A percentile compares a stretch with the other conserved stretches of the same genome.
These are phyloP conservation scores for Fragaria iinumae DNA, from an alignment of 306 rosid genomes.

Conservation along the genomic window DNA sequence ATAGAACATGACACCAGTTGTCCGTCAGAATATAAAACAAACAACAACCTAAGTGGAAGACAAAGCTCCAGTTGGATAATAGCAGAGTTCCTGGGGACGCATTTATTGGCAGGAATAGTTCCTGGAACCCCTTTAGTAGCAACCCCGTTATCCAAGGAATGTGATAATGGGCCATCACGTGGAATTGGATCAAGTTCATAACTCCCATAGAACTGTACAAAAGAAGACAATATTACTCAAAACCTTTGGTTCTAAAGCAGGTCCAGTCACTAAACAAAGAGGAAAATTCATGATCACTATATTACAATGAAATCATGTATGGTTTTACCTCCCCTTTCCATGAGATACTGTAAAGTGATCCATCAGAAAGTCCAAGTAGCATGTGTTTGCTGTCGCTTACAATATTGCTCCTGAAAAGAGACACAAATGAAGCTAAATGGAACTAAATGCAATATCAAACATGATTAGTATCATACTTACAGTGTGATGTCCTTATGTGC, in stretches of 20 bases:
- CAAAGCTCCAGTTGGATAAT: slow-evolving; percentile 82
- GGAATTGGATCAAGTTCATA: slow-evolving; percentile 57
- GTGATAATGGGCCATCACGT: slow-evolving; percentile 41
- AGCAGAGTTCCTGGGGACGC: slow-evolving; percentile 41
- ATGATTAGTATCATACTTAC: slow-evolving; percentile 44
- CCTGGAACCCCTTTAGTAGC: slow-evolving; percentile 47
- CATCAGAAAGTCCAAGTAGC: slow-evolving; percentile 92
- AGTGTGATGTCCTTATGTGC: slow-evolving; percentile 55
- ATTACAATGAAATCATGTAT: slow-evolving; percentile 1
- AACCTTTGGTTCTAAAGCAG: slow-evolving; percentile 11
- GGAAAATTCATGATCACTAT: neutral
- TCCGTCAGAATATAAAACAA: slow-evolving; percentile 86
- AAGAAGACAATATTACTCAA: slow-evolving; percentile 32
- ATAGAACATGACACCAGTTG: slow-evolving; percentile 74
- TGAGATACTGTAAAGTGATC: slow-evolving; percentile 78
- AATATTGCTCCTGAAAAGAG: slow-evolving; percentile 79
- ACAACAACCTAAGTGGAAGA: slow-evolving; percentile 68
- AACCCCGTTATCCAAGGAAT: slow-evolving; percentile 62
- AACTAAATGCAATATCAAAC: slow-evolving; percentile 13
- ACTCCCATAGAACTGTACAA: slow-evolving; percentile 82
- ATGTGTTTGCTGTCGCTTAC: slow-evolving; percentile 74
- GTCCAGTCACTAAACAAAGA: slow-evolving; percentile 19
- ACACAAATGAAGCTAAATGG: slow-evolving; percentile 3
- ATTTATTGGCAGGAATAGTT: slow-evolving; percentile 38
- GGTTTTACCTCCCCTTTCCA: slow-evolving; percentile 96